Conservation (phyloP, 176 grass and related monocot species). For the Alloteropsis semialata region DNA sequence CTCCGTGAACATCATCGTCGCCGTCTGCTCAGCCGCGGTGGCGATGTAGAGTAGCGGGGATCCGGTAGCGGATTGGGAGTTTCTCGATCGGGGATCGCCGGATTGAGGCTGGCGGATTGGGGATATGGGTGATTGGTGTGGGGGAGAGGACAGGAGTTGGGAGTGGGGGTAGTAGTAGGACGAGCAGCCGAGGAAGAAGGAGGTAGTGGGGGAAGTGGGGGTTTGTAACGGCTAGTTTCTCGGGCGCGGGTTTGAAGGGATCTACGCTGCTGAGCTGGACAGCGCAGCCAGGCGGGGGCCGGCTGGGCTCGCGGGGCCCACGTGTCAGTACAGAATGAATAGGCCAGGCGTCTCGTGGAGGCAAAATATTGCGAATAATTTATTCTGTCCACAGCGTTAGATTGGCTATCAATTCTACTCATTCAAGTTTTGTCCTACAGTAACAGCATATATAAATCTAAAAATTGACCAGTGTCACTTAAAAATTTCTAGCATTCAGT, state of each 20-base stretch:
- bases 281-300: background rate
- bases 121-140: slow-evolving; percentile 22
- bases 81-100: background rate
- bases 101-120: background rate
- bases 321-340: background rate
- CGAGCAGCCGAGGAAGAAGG: background rate
- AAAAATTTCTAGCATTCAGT: no score
- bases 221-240: slow-evolving; percentile 64
- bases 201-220: slow-evolving; percentile 23
- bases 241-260: slow-evolving; percentile 34
- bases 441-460: no score
- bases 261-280: slow-evolving; percentile 25
- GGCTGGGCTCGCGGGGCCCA: background rate
- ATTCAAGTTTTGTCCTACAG: no score
- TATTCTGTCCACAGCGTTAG: no score
- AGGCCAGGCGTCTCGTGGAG: no score
- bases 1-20: slow-evolving; percentile 83
- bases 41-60: background rate
- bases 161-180: background rate
- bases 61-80: background rate
- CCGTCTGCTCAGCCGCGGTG: background rate
- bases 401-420: no score
- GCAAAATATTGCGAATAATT: no score
- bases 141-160: background rate
- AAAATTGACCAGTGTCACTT: no score